Conservation (phyloP, 192 early-diverging fungal species). For the Backusella tuberculispora region DNA sequence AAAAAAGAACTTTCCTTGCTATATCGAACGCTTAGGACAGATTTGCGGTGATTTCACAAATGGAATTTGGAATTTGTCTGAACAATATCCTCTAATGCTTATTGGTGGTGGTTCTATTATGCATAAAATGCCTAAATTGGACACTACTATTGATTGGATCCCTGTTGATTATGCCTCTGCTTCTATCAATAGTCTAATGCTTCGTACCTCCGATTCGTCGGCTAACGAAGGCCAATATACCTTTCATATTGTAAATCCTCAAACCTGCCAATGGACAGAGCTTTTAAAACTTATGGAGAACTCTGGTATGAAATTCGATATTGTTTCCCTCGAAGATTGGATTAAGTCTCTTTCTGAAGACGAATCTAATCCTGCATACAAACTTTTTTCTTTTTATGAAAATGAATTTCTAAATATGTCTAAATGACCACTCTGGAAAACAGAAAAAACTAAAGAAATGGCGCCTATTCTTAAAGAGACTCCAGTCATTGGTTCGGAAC, state of each 20-base stretch:
- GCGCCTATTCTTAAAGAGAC: background rate
- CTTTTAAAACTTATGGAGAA: slow-evolving; percentile 17
- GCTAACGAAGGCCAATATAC: background rate
- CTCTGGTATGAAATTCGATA: slow-evolving; percentile 25
- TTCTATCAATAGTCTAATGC: slow-evolving; percentile 27
- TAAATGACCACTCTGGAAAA: slow-evolving; percentile 21
- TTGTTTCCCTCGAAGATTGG: slow-evolving; percentile 26
- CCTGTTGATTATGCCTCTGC: slow-evolving; percentile 33
- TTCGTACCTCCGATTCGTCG: background rate
- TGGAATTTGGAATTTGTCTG: slow-evolving; percentile 38
- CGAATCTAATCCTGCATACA: slow-evolving; percentile 33
- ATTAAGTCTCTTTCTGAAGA: slow-evolving; percentile 6
- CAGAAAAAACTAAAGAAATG: background rate
- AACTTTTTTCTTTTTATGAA: slow-evolving; percentile 27
- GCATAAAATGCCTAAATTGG: slow-evolving; percentile 30
- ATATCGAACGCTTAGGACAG: slow-evolving; percentile 39
- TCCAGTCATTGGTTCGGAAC: background rate
- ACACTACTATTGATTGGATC: slow-evolving; percentile 33
- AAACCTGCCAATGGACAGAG: slow-evolving; percentile 23
- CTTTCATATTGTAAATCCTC: slow-evolving; percentile 38
- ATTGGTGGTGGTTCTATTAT: slow-evolving; percentile 29
- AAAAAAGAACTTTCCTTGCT: slow-evolving; percentile 26
- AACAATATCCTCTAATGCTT: slow-evolving; percentile 34
- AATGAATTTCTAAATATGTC: background rate
- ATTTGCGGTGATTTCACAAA: slow-evolving; percentile 30